Base-by-base conservation (phyloP, 2,329 filamentous ascomycete genomes). In the Ceratocystis variospora region DNA sequence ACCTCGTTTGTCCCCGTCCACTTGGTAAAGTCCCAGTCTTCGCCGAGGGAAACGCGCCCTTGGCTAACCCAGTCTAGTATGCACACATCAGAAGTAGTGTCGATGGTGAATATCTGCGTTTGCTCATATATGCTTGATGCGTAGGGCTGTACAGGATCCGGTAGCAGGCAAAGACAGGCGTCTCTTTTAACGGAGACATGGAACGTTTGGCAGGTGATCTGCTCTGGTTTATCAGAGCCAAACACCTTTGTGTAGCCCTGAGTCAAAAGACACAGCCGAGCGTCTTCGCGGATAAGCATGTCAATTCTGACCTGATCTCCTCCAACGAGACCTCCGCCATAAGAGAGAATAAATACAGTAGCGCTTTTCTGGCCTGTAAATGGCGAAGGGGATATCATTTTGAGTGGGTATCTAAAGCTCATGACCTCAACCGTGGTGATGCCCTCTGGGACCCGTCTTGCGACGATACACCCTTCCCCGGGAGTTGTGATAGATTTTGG, bases 221-320 rank as follows among this genome's bases (percentile, higher is more conserved):
- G 75, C 53, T 81, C 77, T 45, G 76, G 76, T 65, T 79, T 77
- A 61, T 83, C 75, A 0, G 90, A 88, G 73, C 94, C 96, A 82
- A 96, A 97, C 71, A 99, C 86, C 77, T 97, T 99, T 68, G 94
- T 97, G 76, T 91, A 90, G 64, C 93, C 93, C 78, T 87, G 84
- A 0, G 84, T 87, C 68, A 83, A 82, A 45, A 87, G 76, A 71
- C 80, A 84, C 65, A 96, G 82, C 68, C 85, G 86, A 3, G 90
- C 87, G 1, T 78, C 76, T 2, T 79, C 71, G 10, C 83, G 82
- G 61, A 96, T 79, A 8, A 81, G 80, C 68, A 96, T 82, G 22
- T 79, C 78, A 31, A 99, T 82, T 72, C 87, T 80, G 74, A 97
- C 87, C 69, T 83, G 80, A 75, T 99, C 94, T 53, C 92, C 91